Percentiles rank a stretch among this genome's conserved stretches.
These are phyloP conservation scores for Aspergillus cavernicola DNA, from an alignment of 495 filamentous ascomycete species.

Conservation along the genomic window DNA sequence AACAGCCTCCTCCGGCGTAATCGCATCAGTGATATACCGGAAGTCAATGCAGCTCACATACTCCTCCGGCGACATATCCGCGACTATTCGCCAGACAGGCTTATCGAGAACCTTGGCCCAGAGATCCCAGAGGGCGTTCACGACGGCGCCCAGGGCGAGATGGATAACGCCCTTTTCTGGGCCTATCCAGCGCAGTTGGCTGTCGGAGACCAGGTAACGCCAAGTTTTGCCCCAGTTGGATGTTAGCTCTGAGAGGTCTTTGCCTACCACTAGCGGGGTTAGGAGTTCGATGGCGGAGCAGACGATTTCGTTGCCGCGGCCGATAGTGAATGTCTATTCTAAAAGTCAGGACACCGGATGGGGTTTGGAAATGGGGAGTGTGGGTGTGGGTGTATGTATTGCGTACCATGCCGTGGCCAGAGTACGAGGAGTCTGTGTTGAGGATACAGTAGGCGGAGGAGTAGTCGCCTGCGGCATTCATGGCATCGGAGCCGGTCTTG, in stretches of 20 bases:
- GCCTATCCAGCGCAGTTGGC: conserved; percentile 89
- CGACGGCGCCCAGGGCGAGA: conserved; percentile 81
- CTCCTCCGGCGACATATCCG: conserved; percentile 84
- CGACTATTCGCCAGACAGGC: conserved; percentile 86
- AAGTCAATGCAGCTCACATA: conserved; percentile 88
- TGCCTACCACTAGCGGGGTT: conserved; percentile 65
- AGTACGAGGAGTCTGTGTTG: conserved; percentile 66
- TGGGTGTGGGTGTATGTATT: background rate
- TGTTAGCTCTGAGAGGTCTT: conserved; percentile 71
- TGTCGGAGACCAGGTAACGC: conserved; percentile 86
- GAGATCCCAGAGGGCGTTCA: conserved; percentile 94
- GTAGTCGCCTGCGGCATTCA: conserved; percentile 95
- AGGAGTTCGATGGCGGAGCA: conserved; percentile 78
- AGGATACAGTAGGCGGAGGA: conserved; percentile 91
- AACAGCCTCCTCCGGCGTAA: conserved; percentile 81
- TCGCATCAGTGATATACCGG: conserved; percentile 88
- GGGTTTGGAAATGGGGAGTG: conserved; percentile 1
- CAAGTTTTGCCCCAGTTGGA: conserved; percentile 84
- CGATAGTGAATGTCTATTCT: conserved; percentile 85
- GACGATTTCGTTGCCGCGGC: conserved; percentile 92
- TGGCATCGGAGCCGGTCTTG: conserved; percentile 93
- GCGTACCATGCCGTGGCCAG: conserved; percentile 84
- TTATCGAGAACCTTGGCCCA: conserved; percentile 85
- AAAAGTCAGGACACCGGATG: background rate
- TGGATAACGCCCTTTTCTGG: conserved; percentile 96